Conservation (phyloP, 768 basidiomycete species). For the Pluteus cervinus region DNA sequence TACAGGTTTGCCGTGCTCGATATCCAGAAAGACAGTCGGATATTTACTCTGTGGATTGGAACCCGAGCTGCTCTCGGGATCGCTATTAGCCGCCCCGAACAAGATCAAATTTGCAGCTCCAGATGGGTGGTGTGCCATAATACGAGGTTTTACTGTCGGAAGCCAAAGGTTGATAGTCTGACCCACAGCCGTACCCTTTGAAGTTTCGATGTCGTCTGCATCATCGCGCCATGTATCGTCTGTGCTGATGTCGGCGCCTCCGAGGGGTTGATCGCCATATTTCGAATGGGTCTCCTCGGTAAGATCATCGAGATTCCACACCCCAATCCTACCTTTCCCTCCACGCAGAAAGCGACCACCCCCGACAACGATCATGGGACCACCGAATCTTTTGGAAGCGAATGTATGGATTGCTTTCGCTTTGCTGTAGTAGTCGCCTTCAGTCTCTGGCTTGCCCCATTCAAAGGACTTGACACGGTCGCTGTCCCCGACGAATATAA, state of each 20-base stretch:
- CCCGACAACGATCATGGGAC: slow-evolving; percentile 24
- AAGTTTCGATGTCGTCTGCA: not conserved
- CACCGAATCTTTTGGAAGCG: slow-evolving; percentile 12
- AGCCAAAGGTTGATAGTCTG: slow-evolving; percentile 13
- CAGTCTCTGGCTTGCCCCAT: slow-evolving; percentile 14
- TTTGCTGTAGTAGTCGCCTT: slow-evolving; percentile 2
- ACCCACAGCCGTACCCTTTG: slow-evolving; percentile 4
- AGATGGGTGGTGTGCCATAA: not conserved
- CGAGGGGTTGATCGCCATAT: slow-evolving; percentile 15
- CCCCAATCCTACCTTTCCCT: slow-evolving; percentile 22
- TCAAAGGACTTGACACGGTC: slow-evolving; percentile 31
- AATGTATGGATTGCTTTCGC: slow-evolving; percentile 26
- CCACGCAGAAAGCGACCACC: slow-evolving; percentile 23
- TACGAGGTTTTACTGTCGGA: not conserved
- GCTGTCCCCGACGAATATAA: slow-evolving; percentile 30
- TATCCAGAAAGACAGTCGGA: not conserved
- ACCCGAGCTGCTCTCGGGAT: slow-evolving; percentile 21
- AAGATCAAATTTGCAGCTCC: too few relatives aligned
- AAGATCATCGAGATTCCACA: slow-evolving; percentile 32
- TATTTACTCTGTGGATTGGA: slow-evolving; percentile 18
- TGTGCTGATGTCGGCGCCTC: slow-evolving; percentile 4
- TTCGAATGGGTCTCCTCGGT: slow-evolving; percentile 23
- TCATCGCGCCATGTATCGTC: not conserved
- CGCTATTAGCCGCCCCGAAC: too few relatives aligned
- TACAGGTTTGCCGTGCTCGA: not conserved